Evolutionary conservation across 1,284 basidiomycete genomes (phyloP), one percentile per base, ranked within the genome.

Genomic region (Fomitopsis schrenkii): DNA sequence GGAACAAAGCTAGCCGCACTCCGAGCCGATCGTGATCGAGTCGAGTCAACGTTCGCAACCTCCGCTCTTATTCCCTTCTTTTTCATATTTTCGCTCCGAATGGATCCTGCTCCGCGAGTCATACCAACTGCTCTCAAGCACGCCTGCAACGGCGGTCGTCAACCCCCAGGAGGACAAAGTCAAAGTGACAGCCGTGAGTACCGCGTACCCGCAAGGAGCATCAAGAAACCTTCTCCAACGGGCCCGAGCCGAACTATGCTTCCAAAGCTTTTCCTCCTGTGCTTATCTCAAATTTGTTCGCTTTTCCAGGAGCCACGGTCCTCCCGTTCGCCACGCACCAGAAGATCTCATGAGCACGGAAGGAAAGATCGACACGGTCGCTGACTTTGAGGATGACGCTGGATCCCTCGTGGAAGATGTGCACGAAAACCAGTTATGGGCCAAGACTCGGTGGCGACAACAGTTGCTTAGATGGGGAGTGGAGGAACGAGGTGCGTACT

Each of bases 401-500:
- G 64, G 57, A 28, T 66, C 66, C 8, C 30, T 63, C 2, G 54
- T 55, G 14, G 65, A 62, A 22, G 59, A 58, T 35, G 46, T 64
- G 30, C 57, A 61, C 28, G 59, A 62, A 2, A 59, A 67, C 38
- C 62, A 62, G 54, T 59, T 68, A 19, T 62, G 63, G 6, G 35
- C 36, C 17, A 61, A 62, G 8, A 65, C 68, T 44, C 62, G 58
- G 36, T 69, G 64, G 70, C 62, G 66, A 38, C 63, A 64, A 60
- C 67, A 60, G 59, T 41, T 71, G 41, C 45, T 71, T n/a, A 60
- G 56, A 44, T 70, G 66, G 64, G 69, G 70, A 14, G 57, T 72
- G 14, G 70, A 72, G 57, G 69, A 66, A 4, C 62, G 70, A 67
- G 70, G 70, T 72, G 41, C 41, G 66, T 57, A 3, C 6, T n/a